Evolutionary conservation across 2,329 filamentous ascomycete genomes (phyloP).

Genomic region (Paracamarosporium sp.): DNA sequence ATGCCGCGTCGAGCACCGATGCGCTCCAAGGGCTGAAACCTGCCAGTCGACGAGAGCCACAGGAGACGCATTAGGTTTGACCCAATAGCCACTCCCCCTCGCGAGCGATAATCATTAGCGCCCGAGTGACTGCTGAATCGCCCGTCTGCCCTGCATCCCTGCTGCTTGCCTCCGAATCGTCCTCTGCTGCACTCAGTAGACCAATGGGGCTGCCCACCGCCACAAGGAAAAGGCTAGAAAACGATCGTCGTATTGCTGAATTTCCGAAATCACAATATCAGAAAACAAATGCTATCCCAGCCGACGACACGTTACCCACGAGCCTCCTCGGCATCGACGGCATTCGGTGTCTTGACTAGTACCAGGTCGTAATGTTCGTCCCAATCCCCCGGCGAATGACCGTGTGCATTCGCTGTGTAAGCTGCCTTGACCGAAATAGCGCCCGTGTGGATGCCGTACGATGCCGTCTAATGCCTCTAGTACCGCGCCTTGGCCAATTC

Average conservation of each 20-base stretch:
- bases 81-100: slow-evolving; percentile 40
- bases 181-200: slow-evolving; percentile 32
- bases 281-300: slow-evolving; percentile 41
- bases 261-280: slow-evolving; percentile 46
- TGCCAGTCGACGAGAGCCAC: slow-evolving; percentile 39
- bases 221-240: slow-evolving; percentile 37
- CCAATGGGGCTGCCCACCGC: slow-evolving; percentile 37
- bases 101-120: slow-evolving; percentile 43
- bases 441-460: slow-evolving; percentile 38
- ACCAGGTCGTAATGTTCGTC: slow-evolving; percentile 34
- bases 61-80: slow-evolving; percentile 42
- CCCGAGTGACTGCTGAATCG: slow-evolving; percentile 44
- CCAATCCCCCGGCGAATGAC: slow-evolving; percentile 37
- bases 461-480: slow-evolving; percentile 41
- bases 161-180: slow-evolving; percentile 42
- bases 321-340: slow-evolving; percentile 28
- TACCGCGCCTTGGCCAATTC: slow-evolving; percentile 40
- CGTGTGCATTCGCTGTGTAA: slow-evolving; percentile 41
- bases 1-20: slow-evolving; percentile 22
- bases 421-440: slow-evolving; percentile 38
- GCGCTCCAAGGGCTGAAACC: slow-evolving; percentile 40
- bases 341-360: slow-evolving; percentile 32
- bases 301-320: slow-evolving; percentile 28
- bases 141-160: slow-evolving; percentile 34
- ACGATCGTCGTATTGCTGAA: slow-evolving; percentile 47